Conservation (phyloP, 108 stramenopile genomes). For the Cyclotella atomus region DNA sequence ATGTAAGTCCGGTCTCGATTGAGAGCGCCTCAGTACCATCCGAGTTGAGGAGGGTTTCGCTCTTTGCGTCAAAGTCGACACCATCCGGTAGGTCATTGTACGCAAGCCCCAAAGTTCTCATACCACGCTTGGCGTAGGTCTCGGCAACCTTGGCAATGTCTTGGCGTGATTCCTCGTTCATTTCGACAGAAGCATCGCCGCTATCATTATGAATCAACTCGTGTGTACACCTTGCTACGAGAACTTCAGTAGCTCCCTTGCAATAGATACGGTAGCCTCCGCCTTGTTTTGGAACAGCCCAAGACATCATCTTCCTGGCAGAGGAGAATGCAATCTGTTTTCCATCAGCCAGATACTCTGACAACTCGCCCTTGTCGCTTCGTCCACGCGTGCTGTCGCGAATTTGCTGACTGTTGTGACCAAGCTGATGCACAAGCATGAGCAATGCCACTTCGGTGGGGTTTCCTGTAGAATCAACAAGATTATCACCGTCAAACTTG, state of each 20-base stretch:
- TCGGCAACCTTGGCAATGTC: conserved; percentile 51
- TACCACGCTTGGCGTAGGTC: conserved; percentile 75
- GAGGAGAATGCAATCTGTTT: conserved; percentile 89
- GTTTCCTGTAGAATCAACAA: conserved; percentile 77
- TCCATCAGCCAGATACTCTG: conserved; percentile 69
- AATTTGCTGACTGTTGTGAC: conserved; percentile 65
- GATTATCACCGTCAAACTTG: conserved; percentile 43
- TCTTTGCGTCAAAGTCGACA: conserved; percentile 64
- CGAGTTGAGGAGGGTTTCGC: conserved; percentile 59
- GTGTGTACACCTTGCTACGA: conserved; percentile 64
- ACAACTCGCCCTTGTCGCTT: conserved; percentile 60
- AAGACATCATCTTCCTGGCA: conserved; percentile 91
- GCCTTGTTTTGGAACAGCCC: conserved; percentile 72
- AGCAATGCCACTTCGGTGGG: conserved; percentile 96
- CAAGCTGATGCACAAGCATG: conserved; percentile 62
- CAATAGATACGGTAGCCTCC: conserved; percentile 84
- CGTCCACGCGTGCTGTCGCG: conserved; percentile 75
- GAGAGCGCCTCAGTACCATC: conserved; percentile 72
- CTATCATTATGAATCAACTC: conserved; percentile 2
- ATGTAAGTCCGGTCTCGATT: conserved; percentile 72
- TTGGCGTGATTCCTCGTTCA: conserved; percentile 43
- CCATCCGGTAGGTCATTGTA: conserved; percentile 77
- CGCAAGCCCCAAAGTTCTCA: conserved; percentile 84
- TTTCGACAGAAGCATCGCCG: conserved; percentile 25
- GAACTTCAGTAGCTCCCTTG: conserved; percentile 89